Base-by-base conservation (phyloP, 2,329 filamentous ascomycete genomes). In the Diaporthe amygdali region DNA sequence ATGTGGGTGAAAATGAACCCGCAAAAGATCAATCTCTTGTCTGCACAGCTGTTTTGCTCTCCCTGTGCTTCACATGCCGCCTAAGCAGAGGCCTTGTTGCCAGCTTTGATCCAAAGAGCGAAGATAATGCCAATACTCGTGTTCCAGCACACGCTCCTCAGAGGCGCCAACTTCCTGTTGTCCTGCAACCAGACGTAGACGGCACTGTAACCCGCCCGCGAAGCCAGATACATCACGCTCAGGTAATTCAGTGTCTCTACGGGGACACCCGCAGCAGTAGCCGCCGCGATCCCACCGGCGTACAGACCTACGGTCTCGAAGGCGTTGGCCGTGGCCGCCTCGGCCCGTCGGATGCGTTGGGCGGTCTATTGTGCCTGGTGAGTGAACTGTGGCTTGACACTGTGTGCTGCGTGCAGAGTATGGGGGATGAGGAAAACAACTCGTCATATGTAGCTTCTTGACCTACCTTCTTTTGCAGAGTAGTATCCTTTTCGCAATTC, bases 301-400 rank as follows among this genome's bases (percentile, higher is more conserved):
- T 81, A 86, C 74, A 84, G 75, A 59, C 82, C 83, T 14, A 87
- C 72, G 3, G 82, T 83, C 77, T 87, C 84, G 73, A 84, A 80
- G 72, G 79, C 82, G 75, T 87, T 87, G 47, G 78, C 76, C 7
- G 79, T 75, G 12, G 78, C 78, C 2, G 76, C 76, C 20, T 75
- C 74, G 71, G 76, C 78, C 54, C 78, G 77, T 27, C 68, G 52
- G 74, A 79, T 74, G 68, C 76, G 76, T 34, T 64, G 64, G 25
- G 73, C 49, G n/a, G 41, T 73, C 73, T 78, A 20, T 32, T 15
- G 17, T 44, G 15, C 32, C 6, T 27, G 10, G 25, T 49, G 32
- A 32, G 47, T 14, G 20, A 37, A 27, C 20, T 46, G 30, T 32
- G 8, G 22, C 17, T 25, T 27, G 52, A 17, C 4, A 56, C 27